Evolutionary conservation across 305 asterid genomes (phyloP), one percentile per base, ranked within the genome.

Genomic region (Solanum aculeatissimum): DNA sequence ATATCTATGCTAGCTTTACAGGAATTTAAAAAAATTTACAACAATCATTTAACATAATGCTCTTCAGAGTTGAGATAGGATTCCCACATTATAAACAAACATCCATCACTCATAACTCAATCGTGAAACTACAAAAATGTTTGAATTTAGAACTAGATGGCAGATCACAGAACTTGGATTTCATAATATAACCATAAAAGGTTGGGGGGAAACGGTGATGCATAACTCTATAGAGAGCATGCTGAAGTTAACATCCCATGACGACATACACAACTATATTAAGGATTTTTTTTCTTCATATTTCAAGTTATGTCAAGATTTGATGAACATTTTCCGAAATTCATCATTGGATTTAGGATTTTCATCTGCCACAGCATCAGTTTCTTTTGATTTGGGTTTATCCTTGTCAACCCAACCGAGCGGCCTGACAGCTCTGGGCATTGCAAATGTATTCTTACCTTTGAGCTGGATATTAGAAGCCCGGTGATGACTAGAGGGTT

Each of bases 271-370:
- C 21, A 16, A 23, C 38, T 49, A 83, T 32, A 66, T 47, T 15
- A 2, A 49, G 43, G 40, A 35, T 35, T 35, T 35, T 29, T 42
- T 55, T 70, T n/a, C 42, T 42, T 19, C 43, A 55, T n/a, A 38
- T 45, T 10, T n/a, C 81, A 80, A 79, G 55, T 16, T 80, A 80
- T 82, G 38, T 86, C 80, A 80, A 84, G 83, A 79, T 87, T 90
- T 90, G 83, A 94, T 21, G 47, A 95, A 83, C 95, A 97, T 92
- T 90, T 94, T 93, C 90, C 97, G 91, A 94, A 95, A 96, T 90
- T 95, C 99, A 3, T 94, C 96, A 54, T 95, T 97, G 40, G 98
- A 94, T 92, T 91, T 95, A 54, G 97, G 97, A 78, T 68, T 89
- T 85, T 92, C 93, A 7, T 91, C 96, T 23, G 82, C 97, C 25